These are phyloP conservation scores for Leptodermis oblonga DNA, from an alignment of 257 asterid species.

Conservation along the genomic window DNA sequence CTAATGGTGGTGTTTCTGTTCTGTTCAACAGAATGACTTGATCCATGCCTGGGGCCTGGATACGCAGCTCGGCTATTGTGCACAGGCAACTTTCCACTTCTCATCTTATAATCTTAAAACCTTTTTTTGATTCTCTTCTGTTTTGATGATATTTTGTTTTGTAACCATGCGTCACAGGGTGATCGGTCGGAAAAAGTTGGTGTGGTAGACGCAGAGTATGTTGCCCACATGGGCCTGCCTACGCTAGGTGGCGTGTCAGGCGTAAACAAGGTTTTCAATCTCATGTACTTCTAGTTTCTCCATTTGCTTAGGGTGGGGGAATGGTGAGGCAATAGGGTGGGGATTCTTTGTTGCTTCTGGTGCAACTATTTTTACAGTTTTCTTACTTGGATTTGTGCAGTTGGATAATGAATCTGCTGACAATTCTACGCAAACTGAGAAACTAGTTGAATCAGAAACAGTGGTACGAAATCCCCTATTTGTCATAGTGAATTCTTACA, in stretches of 20 bases:
- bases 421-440: conserved; percentile 24
- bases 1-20: background rate
- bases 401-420: conserved; percentile 20
- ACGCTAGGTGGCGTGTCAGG: conserved; percentile 56
- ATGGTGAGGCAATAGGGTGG: background rate
- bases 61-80: conserved; percentile 89
- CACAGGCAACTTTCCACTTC: conserved; percentile 55
- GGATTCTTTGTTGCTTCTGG: background rate
- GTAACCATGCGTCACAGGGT: conserved; percentile 38
- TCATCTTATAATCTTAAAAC: background rate
- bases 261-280: conserved; percentile 40
- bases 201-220: conserved; percentile 66
- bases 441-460: conserved; percentile 27
- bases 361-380: background rate
- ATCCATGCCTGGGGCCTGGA: conserved; percentile 98
- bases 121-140: background rate
- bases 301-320: background rate
- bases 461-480: conserved; percentile 25
- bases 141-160: conserved; percentile 10
- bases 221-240: conserved; percentile 71
- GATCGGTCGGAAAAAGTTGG: conserved; percentile 75
- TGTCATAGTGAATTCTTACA: background rate
- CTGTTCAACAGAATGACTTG: conserved; percentile 64
- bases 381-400: conserved; percentile 29
- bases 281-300: background rate